A percentile compares a stretch with the other conserved stretches of the same genome.
phyloP scores from a whole-genome alignment of 176 grass and related monocot genomes.

The Carex cristatella region DNA sequence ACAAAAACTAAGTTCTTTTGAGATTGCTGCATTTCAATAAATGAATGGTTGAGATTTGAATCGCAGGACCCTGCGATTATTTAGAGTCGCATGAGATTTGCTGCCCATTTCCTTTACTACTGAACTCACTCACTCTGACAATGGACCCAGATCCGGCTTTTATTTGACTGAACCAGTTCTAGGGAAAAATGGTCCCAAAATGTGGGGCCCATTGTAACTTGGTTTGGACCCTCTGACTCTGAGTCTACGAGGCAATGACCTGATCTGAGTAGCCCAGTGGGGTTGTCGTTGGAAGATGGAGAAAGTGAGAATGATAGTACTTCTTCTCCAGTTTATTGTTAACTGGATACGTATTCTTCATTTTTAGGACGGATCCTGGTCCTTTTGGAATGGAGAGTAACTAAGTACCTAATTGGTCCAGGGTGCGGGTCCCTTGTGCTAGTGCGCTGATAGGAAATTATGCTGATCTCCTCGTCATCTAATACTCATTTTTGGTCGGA shows the following conservation, averaged over 20 bases:
- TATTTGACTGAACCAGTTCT: not conserved
- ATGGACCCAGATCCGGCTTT: not conserved
- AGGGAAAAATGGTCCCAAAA: not conserved
- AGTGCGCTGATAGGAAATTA: constrained; percentile 1
- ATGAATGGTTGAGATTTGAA: too few species aligned
- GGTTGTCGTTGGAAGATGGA: not conserved
- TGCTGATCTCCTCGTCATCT: not conserved
- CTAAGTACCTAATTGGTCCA: not conserved
- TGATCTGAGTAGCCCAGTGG: not conserved
- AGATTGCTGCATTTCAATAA: too few species aligned
- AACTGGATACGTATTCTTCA: not conserved
- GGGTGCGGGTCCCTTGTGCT: not conserved
- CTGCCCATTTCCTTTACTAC: too few species aligned
- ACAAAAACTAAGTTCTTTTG: too few species aligned
- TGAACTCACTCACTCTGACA: not conserved
- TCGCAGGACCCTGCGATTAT: too few species aligned
- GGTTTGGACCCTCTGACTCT: not conserved
- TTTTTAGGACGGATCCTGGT: not conserved
- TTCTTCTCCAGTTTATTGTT: not conserved
- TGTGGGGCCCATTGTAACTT: not conserved
- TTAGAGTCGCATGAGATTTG: too few species aligned
- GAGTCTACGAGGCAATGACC: not conserved
- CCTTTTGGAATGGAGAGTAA: not conserved
- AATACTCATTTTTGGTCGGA: not conserved
- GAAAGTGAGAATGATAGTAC: not conserved